A percentile compares a stretch with the other conserved stretches of the same genome.
Evolutionary conservation across 805 yeast species (phyloP).

Genomic region (Blastobotrys robertii): DNA sequence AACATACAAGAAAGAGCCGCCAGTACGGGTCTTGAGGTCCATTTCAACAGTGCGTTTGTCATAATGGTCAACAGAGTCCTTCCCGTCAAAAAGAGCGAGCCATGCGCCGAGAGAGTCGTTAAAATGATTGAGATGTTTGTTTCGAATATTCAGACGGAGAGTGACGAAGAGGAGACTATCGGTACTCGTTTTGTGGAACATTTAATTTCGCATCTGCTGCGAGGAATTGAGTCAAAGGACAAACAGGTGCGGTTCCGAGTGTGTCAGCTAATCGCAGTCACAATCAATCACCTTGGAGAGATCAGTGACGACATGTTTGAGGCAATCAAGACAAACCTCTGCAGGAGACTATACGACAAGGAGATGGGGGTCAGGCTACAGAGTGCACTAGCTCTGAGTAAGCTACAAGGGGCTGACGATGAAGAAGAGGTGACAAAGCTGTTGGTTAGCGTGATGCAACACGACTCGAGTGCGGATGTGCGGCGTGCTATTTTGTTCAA

Average conservation of each 20-base stretch:
- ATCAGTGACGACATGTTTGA: constrained; percentile 65
- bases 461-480: constrained; percentile 82
- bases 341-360: constrained; percentile 50
- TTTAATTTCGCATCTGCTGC: constrained; percentile 55
- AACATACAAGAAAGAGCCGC: constrained; percentile 45
- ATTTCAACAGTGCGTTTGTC: constrained; percentile 52
- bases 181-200: constrained; percentile 48
- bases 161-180: constrained; percentile 30
- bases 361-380: constrained; percentile 75
- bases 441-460: constrained; percentile 47
- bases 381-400: constrained; percentile 68
- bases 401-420: constrained; percentile 57
- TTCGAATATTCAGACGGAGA: constrained; percentile 33
- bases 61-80: constrained; percentile 55
- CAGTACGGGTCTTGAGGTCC: constrained; percentile 42
- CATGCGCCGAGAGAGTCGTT: constrained; percentile 65
- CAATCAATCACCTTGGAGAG: constrained; percentile 64
- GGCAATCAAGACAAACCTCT: constrained; percentile 48
- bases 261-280: constrained; percentile 61
- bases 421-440: constrained; percentile 30
- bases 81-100: constrained; percentile 57
- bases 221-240: constrained; percentile 71
- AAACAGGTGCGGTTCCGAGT: constrained; percentile 71
- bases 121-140: constrained; percentile 56
- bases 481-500: constrained; percentile 75